Conservation (phyloP, 2,329 filamentous ascomycete species). For the Chalaropsis thielavioides region DNA sequence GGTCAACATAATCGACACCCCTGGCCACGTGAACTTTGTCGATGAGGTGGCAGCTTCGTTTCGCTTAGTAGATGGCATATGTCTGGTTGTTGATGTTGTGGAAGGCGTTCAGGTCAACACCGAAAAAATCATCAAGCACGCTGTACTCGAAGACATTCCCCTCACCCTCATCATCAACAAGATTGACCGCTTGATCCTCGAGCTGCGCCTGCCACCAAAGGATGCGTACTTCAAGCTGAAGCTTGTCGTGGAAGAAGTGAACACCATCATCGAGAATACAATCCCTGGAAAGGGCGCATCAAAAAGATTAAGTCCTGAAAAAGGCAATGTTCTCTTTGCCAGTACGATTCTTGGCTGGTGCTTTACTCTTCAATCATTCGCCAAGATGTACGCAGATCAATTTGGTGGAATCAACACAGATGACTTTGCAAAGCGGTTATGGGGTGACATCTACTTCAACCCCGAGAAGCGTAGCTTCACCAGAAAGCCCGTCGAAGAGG, state of each 20-base stretch:
- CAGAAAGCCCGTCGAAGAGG: constrained; percentile 67
- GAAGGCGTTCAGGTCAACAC: constrained; percentile 99
- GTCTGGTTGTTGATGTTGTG: constrained; percentile 86
- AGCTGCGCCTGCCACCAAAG: constrained; percentile 82
- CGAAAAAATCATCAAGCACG: constrained; percentile 93
- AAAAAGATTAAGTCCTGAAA: constrained; percentile 79
- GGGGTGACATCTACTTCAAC: constrained; percentile 97
- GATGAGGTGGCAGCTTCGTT: constrained; percentile 87
- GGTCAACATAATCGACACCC: constrained; percentile 88
- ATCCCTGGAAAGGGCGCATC: constrained; percentile 67
- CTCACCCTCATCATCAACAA: constrained; percentile 91
- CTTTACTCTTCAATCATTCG: constrained; percentile 86
- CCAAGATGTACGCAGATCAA: constrained; percentile 87
- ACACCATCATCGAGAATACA: constrained; percentile 82
- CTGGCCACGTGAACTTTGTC: constrained; percentile 95
- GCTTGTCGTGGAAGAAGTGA: constrained; percentile 96
- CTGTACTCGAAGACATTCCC: constrained; percentile 76
- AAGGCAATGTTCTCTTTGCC: constrained; percentile 94
- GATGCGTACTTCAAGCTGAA: constrained; percentile 99
- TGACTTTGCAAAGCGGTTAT: constrained; percentile 74
- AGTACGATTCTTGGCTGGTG: constrained; percentile 93
- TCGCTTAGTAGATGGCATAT: constrained; percentile 78
- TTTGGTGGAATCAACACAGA: constrained; percentile 68
- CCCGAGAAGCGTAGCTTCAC: constrained; percentile 82
- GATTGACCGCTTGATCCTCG: constrained; percentile 86